These are phyloP conservation scores for Alternaria sp. DNA, from an alignment of 2,329 filamentous ascomycete species.

Conservation along the genomic window DNA sequence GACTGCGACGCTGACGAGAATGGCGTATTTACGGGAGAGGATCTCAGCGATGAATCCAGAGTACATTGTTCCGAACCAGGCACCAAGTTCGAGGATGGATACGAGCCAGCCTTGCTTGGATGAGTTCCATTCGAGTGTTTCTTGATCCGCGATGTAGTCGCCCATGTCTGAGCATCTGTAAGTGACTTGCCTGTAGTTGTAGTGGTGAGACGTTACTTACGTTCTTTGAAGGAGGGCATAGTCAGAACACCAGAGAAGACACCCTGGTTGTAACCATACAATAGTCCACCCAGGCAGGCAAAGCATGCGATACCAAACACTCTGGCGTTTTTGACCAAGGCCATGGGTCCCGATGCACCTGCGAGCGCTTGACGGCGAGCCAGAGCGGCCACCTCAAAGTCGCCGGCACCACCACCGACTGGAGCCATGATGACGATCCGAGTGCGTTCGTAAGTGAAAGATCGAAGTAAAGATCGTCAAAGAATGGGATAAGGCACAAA, in stretches of 20 bases:
- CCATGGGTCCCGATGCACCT: conserved; percentile 52
- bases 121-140: conserved; percentile 36
- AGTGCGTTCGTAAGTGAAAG: background rate
- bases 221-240: conserved; percentile 54
- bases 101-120: conserved; percentile 56
- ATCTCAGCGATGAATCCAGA: conserved; percentile 73
- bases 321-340: conserved; percentile 58
- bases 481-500: background rate
- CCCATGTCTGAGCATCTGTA: conserved; percentile 48
- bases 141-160: conserved; percentile 37
- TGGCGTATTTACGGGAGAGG: conserved; percentile 70
- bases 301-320: conserved; percentile 64
- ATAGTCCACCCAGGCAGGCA: conserved; percentile 57
- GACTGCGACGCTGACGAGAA: conserved; percentile 68
- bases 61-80: conserved; percentile 73
- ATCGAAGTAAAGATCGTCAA: background rate
- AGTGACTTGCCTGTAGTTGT: background rate
- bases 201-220: conserved; percentile 24
- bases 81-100: conserved; percentile 75
- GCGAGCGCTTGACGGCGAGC: conserved; percentile 50
- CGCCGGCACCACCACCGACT: conserved; percentile 38
- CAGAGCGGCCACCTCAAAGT: conserved; percentile 51
- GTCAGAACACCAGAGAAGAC: conserved; percentile 73
- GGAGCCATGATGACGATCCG: conserved; percentile 44
- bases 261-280: conserved; percentile 78